These are phyloP conservation scores for Stachybotrys chartarum DNA, from an alignment of 2,329 filamentous ascomycete species.

Conservation along the genomic window DNA sequence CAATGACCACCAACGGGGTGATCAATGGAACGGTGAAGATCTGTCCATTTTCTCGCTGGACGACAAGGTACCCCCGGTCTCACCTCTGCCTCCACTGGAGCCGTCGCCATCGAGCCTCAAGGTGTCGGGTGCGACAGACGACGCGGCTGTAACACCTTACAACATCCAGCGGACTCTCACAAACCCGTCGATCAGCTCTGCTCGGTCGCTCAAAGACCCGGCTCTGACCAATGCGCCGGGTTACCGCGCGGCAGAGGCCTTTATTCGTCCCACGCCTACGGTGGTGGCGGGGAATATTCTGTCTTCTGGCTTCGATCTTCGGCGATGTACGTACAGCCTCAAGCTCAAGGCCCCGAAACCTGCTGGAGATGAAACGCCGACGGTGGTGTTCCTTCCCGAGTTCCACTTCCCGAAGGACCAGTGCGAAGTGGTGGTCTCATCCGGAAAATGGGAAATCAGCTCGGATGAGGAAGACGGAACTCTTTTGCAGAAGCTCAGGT, in stretches of 20 bases:
- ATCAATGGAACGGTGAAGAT: conserved; percentile 97
- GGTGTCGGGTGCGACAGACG: conserved; percentile 31
- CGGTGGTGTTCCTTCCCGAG: conserved; percentile 78
- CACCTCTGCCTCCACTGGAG: conserved; percentile 34
- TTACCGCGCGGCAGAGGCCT: conserved; percentile 87
- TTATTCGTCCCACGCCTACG: conserved; percentile 77
- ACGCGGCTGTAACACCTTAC: conserved; percentile 58
- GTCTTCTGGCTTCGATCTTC: conserved; percentile 75
- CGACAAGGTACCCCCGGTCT: conserved; percentile 57
- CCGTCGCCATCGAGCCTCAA: conserved; percentile 38
- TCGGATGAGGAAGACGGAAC: conserved; percentile 63
- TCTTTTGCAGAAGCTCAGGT: conserved; percentile 68
- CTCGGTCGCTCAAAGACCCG: conserved; percentile 42
- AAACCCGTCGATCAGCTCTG: conserved; percentile 57
- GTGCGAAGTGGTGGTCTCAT: conserved; percentile 66
- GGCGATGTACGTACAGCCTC: conserved; percentile 69
- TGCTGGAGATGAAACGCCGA: conserved; percentile 59
- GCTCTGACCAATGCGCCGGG: conserved; percentile 60
- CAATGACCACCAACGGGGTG: conserved; percentile 84
- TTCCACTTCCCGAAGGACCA: conserved; percentile 81
- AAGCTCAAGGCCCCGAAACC: conserved; percentile 54
- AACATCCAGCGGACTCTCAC: conserved; percentile 71
- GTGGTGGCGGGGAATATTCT: conserved; percentile 64
- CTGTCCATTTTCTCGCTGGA: conserved; percentile 83
- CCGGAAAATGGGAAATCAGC: conserved; percentile 85